Evolutionary conservation across 805 yeast genomes (phyloP).

Genomic region (Saturnispora serradocipensis): DNA sequence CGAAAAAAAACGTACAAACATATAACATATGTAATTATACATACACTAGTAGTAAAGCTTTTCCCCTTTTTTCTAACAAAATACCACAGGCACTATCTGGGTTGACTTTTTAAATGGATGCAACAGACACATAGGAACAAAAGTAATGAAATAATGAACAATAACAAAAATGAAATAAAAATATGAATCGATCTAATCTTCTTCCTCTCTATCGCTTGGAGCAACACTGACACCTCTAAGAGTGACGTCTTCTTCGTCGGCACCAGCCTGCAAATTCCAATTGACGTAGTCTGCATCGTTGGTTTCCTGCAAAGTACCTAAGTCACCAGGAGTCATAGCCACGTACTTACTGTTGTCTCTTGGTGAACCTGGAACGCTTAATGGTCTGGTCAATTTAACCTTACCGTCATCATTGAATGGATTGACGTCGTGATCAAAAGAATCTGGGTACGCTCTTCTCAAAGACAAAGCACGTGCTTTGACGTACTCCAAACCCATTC

Average conservation of each 20-base stretch:
- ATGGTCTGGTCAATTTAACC: conserved; percentile 77
- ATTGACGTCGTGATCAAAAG: conserved; percentile 42
- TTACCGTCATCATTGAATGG: conserved; percentile 33
- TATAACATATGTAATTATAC: background rate
- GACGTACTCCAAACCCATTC: conserved; percentile 95
- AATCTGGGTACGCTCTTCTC: conserved; percentile 88
- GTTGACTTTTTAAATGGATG: background rate
- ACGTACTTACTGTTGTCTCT: conserved; percentile 46
- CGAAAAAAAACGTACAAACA: background rate
- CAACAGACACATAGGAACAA: background rate
- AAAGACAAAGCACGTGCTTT: conserved; percentile 90
- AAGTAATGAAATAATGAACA: background rate
- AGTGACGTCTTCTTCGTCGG: conserved; percentile 29
- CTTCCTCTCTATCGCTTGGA: conserved; percentile 24
- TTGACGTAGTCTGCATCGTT: conserved; percentile 74
- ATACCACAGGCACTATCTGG: background rate
- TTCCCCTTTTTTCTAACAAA: background rate
- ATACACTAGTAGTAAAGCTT: background rate
- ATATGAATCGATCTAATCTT: background rate
- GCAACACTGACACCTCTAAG: conserved; percentile 31
- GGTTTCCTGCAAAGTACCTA: conserved; percentile 92
- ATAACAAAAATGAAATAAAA: background rate
- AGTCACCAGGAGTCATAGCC: conserved; percentile 94
- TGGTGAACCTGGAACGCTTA: conserved; percentile 97
- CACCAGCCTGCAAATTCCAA: conserved; percentile 41